Evolutionary conservation across 2,329 filamentous ascomycete genomes (phyloP).

Genomic region (Colletotrichum higginsianum): DNA sequence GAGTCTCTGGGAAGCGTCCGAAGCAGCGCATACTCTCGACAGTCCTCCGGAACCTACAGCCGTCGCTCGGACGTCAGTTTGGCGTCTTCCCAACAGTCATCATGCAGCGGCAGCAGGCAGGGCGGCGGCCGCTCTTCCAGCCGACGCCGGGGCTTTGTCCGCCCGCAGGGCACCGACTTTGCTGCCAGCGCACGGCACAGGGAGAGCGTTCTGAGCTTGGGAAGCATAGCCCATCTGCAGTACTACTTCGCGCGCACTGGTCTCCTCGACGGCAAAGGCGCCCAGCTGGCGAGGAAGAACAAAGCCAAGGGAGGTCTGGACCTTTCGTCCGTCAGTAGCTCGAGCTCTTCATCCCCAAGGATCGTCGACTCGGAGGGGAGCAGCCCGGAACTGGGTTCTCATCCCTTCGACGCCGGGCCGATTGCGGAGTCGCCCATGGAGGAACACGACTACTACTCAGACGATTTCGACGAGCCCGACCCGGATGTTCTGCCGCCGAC

Average conservation of each 20-base stretch:
- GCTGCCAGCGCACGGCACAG: slow-evolving; percentile 90
- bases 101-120: slow-evolving; percentile 58
- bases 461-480: slow-evolving; percentile 76
- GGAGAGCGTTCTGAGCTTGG: slow-evolving; percentile 95
- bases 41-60: slow-evolving; percentile 73
- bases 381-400: slow-evolving; percentile 68
- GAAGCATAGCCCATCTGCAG: slow-evolving; percentile 96
- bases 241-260: slow-evolving; percentile 98
- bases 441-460: slow-evolving; percentile 65
- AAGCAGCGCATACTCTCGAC: slow-evolving; percentile 71
- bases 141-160: slow-evolving; percentile 85
- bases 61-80: slow-evolving; percentile 61
- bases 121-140: slow-evolving; percentile 50
- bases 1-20: slow-evolving; percentile 72
- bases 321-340: slow-evolving; percentile 61
- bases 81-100: slow-evolving; percentile 62
- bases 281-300: slow-evolving; percentile 82
- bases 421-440: slow-evolving; percentile 65
- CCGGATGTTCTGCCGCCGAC: slow-evolving; percentile 94
- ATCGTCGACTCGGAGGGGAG: slow-evolving; percentile 66
- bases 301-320: slow-evolving; percentile 73
- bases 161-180: slow-evolving; percentile 90
- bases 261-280: slow-evolving; percentile 92
- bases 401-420: slow-evolving; percentile 54
- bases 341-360: slow-evolving; percentile 54